A percentile compares a stretch with the other conserved stretches of the same genome.
These are phyloP conservation scores for Globisporangium parvum DNA, from an alignment of 352 stramenopile genomes.

Conservation along the genomic window DNA sequence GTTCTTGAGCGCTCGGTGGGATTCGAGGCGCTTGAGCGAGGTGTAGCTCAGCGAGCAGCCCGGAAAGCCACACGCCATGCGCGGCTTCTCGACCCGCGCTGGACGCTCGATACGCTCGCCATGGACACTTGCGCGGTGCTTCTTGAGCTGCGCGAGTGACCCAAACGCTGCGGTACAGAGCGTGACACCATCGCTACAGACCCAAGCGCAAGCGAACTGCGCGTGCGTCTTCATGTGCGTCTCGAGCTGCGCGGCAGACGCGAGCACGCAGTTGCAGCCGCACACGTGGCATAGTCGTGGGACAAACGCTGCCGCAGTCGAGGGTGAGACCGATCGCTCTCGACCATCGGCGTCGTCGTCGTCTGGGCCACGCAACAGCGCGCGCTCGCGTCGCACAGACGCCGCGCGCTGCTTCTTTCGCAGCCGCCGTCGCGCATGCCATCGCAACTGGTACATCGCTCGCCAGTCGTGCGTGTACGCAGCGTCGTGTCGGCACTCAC, in stretches of 20 bases:
- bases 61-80: slow-evolving; percentile 20
- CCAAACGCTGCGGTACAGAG: slow-evolving; percentile 29
- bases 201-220: slow-evolving; percentile 20
- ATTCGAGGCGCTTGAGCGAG: slow-evolving; percentile 26
- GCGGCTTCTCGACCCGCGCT: slow-evolving; percentile 2
- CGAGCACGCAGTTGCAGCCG: slow-evolving; percentile 30
- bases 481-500: slow-evolving; percentile 22
- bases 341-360: neutral
- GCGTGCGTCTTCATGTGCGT: slow-evolving; percentile 23
- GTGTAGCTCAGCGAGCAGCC: slow-evolving; percentile 37
- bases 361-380: neutral
- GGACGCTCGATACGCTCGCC: neutral
- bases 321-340: neutral
- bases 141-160: slow-evolving; percentile 18
- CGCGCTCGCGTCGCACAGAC: neutral
- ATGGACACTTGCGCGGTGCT: slow-evolving; percentile 17
- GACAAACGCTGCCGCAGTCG: slow-evolving; percentile 12
- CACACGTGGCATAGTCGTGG: slow-evolving; percentile 28
- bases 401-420: slow-evolving; percentile 6
- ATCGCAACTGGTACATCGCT: slow-evolving; percentile 10
- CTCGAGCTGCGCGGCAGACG: slow-evolving; percentile 14
- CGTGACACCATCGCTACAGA: neutral
- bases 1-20: slow-evolving; percentile 22
- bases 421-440: slow-evolving; percentile 5
- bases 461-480: slow-evolving; percentile 25